Base-by-base conservation (phyloP, 441 rosid genomes). In the Pelargonium fulgidum region DNA sequence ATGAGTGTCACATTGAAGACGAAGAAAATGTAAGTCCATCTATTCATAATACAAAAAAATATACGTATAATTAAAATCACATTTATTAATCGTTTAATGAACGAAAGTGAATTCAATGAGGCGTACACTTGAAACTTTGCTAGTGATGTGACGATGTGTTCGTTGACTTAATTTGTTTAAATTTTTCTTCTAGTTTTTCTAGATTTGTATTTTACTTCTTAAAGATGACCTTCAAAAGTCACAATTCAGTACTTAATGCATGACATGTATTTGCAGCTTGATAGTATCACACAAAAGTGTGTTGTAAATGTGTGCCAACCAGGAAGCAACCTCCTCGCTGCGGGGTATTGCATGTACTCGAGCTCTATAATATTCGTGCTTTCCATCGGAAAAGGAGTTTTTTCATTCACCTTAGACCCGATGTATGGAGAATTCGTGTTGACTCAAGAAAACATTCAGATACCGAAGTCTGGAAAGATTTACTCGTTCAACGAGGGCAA, bases 311-410 rank as follows among this genome's bases (percentile, higher is more conserved):
- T 93, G 75, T 93, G 97, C 76, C 99, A 93, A 59, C 99, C 99
- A 36, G 93, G 97, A 77, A 85, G 75, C 82, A 93, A 91, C 81
- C 87, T 93, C 17, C 81, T 93, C 26, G 96, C 93, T 13, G 92
- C 98, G 1, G 99, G 96, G 45, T 93, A 93, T 75, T 93, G 95
- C 88, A 89, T 93, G 95, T 91, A 93, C 75, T 93, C 97, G 1
- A 93, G 99, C 84, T 93, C 97, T 1, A 71, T 88, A 72, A 91
- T 93, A 79, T 91, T 91, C n/a, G 97, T 89, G 56, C 75, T 93
- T 36, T 86, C 95, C 0, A 54, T 93, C 61, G 98, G 98, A 33
- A 78, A 80, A 4, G 97, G 97, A 0, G 98, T 93, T 58, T 93
- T 81, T 48, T 73, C 89, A 33, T 93, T 91, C 84, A 88, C 88